A percentile compares a stretch with the other conserved stretches of the same genome.
phyloP scores from a whole-genome alignment of 164 flowering plant genomes.

The Santalum album region DNA sequence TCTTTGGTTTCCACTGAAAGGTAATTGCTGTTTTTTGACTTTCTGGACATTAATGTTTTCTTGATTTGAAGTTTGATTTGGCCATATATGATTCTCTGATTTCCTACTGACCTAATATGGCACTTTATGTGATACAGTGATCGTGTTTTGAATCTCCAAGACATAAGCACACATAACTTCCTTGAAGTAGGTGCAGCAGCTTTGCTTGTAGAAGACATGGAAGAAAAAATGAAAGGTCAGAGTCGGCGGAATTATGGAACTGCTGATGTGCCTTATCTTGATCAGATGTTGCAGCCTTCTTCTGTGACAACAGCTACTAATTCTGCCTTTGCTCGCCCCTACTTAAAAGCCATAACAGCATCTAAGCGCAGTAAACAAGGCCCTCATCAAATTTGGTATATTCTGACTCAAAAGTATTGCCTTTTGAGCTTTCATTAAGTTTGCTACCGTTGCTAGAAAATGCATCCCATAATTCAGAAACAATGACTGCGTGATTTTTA shows the following conservation, averaged over 20 bases:
- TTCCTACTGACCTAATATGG: conserved; percentile 7
- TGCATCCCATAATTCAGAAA: too few relatives aligned
- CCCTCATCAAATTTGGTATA: conserved; percentile 72
- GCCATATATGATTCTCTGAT: neutral
- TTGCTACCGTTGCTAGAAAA: too few relatives aligned
- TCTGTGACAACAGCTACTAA: conserved; percentile 58
- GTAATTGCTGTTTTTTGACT: conserved; percentile 24
- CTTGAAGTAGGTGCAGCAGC: conserved; percentile 97
- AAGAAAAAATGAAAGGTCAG: conserved; percentile 66
- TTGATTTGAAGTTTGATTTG: neutral
- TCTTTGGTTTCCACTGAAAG: conserved; percentile 37
- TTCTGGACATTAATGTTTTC: neutral
- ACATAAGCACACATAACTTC: conserved; percentile 49
- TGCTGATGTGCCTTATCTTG: conserved; percentile 59
- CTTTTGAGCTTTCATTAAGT: too few relatives aligned
- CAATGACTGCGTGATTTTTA: too few relatives aligned
- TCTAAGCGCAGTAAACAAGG: conserved; percentile 75
- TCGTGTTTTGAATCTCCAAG: conserved; percentile 42
- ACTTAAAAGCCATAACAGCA: conserved; percentile 86
- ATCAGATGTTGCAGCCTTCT: conserved; percentile 79
- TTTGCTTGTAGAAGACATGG: conserved; percentile 77
- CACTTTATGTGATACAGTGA: conserved; percentile 33
- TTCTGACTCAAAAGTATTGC: conserved; percentile 4
- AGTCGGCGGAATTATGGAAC: conserved; percentile 43
- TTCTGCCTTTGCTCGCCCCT: conserved; percentile 67